phyloP scores from a whole-genome alignment of 1,284 basidiomycete species.

The Papiliotrema flavescens region DNA sequence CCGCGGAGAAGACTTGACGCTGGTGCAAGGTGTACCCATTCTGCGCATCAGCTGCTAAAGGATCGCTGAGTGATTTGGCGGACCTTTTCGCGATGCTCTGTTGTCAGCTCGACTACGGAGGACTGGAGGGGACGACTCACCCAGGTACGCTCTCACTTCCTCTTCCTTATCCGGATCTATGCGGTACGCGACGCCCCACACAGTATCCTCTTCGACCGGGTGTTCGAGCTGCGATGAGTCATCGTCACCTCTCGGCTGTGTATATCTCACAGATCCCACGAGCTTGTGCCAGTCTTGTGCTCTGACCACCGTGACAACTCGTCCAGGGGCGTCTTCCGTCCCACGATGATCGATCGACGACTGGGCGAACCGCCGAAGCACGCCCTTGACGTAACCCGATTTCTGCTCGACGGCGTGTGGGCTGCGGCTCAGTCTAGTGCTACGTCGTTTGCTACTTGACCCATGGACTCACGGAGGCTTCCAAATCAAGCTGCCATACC shows the following conservation, averaged over 20 bases:
- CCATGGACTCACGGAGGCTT: constrained; percentile 38
- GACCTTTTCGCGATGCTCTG: constrained; percentile 40
- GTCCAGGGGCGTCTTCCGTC: constrained; percentile 37
- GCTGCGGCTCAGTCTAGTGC: constrained; percentile 9
- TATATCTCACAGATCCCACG: constrained; percentile 23
- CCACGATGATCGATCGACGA: constrained; percentile 47
- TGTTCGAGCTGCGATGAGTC: background rate
- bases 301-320: constrained; percentile 45
- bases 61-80: background rate
- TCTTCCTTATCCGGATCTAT: constrained; percentile 37
- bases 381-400: constrained; percentile 42
- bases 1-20: constrained; percentile 26
- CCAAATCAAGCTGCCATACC: constrained; percentile 44
- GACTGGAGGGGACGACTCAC: constrained; percentile 12
- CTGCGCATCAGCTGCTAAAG: constrained; percentile 6
- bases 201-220: constrained; percentile 28
- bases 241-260: background rate
- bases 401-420: constrained; percentile 39
- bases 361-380: constrained; percentile 44
- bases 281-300: constrained; percentile 38
- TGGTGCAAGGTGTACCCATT: constrained; percentile 42
- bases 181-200: constrained; percentile 43
- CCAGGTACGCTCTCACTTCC: constrained; percentile 38
- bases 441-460: background rate
- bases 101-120: background rate